Base-by-base conservation (phyloP, 768 basidiomycete genomes). In the Fibroporia radiculosa region DNA sequence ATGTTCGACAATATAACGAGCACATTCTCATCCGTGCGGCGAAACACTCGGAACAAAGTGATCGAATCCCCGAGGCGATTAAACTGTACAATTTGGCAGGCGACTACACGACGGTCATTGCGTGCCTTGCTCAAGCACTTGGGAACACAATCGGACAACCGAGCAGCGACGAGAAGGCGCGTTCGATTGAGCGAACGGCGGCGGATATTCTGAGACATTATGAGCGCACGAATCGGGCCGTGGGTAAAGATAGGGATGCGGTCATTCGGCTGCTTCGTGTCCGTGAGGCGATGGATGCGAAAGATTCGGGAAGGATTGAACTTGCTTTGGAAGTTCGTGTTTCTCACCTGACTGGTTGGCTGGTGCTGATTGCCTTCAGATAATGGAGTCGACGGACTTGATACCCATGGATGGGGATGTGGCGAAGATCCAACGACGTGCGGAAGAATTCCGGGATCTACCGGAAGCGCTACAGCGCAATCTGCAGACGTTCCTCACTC, bases 1-100 rank as follows among this genome's bases (percentile, higher is more conserved):
- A 81, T 52, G 66, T 66, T 40, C 67, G 74, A 22, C 75, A 84
- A 39, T 93, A 85, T 68, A 82, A 92, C 47, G 80, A 81, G 20
- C 72, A 85, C 19, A 88, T 99, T 45, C 83, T 97, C 40, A 68
- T 84, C 48, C 78, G 78, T 5, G 90, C 93, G 0, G 95, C 95
- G 0, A 74, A 74, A 24, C 74, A 88, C 51, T 84, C 86, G 1
- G 81, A 90, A 57, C 76, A 84, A 43, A 92, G 92, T 56, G 82
- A 90, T 56, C 84, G 87, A 25, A 73, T 88, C 29, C 74, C 83
- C 1, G 92, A 97, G 61, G 92, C 93, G 2, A 92, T 98, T 68
- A 91, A 93, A 60, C 69, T 99, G 34, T 97, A 92, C 68, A 93
- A 97, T 65, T 79, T 97, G 28, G 93, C 93, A 1, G 88, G 89